Evolutionary conservation across 2,329 filamentous ascomycete genomes (phyloP), one percentile per base, ranked within the genome.

Genomic region (Claviceps pusilla): DNA sequence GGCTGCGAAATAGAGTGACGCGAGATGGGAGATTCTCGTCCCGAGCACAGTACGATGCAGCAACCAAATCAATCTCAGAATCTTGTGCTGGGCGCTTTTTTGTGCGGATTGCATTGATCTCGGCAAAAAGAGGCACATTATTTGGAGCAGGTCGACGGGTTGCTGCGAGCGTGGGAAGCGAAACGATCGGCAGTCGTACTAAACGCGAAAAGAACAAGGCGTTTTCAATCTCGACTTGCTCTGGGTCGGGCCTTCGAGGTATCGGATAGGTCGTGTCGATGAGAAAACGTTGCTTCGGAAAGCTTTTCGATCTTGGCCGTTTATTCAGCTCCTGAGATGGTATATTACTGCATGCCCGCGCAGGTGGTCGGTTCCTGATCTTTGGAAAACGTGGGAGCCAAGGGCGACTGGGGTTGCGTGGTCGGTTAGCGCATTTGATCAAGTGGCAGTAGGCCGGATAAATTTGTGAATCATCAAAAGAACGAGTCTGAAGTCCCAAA

Each of bases 61-160:
- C 62, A 59, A 65, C 58, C 54, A 68, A 58, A 55, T 66, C 64
- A 51, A 65, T 57, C 59, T 68, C 66, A 45, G 60, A 56, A 51
- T 63, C 57, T 59, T 65, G 50, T 52, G 65, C 63, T 53, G 52
- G 59, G 54, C 65, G 64, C 55, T 67, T 66, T 58, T 57, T 63
- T 51, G 62, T 62, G 50, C 56, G 55, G 56, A 48, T 61, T 57
- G 63, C 65, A 66, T 66, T 59, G 61, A 62, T 60, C 46, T 55
- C 52, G 47, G 59, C 52, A 45, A 57, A 53, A 9, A 52, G 52
- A 28, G 57, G 45, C 41, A 16, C 37, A 41, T 50, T 24, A 47
- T 46, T 42, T 19, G 33, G n/a, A n/a, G 31, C 14, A 14, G 52
- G 35, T 12, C 45, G 47, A 42, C 41, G 49, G 16, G n/a, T 4